phyloP scores from a whole-genome alignment of 2,329 filamentous ascomycete species.

The Pseudogymnoascus sp. region DNA sequence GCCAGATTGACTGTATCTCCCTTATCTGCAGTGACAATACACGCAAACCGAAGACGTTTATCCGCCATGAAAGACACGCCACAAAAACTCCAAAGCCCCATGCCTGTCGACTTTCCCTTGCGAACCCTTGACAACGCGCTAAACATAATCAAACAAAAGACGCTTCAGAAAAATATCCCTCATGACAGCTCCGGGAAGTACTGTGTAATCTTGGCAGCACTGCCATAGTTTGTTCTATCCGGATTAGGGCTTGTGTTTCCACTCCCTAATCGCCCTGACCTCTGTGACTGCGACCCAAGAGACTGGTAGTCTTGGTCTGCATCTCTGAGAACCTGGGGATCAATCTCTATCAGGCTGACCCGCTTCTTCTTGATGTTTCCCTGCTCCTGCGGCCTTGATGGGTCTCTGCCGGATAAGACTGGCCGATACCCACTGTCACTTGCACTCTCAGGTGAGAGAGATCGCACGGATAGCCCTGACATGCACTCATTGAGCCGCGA shows the following conservation, averaged over 20 bases:
- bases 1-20: background rate
- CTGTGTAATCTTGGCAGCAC: conserved; percentile 23
- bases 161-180: background rate
- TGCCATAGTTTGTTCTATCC: conserved; percentile 17
- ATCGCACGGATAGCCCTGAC: background rate
- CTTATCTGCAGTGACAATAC: background rate
- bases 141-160: conserved; percentile 9
- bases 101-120: background rate
- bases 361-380: conserved; percentile 28
- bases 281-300: background rate
- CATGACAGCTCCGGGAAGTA: conserved; percentile 25
- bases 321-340: conserved; percentile 10
- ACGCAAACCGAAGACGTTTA: background rate
- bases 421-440: background rate
- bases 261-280: background rate
- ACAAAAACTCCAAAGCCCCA: background rate
- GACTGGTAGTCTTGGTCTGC: conserved; percentile 15
- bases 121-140: background rate
- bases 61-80: background rate
- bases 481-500: conserved; percentile 9
- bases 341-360: conserved; percentile 7
- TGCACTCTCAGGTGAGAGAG: background rate
- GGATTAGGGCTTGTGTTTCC: conserved; percentile 4
- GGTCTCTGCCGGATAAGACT: conserved; percentile 8
- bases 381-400: conserved; percentile 17